A percentile compares a stretch with the other conserved stretches of the same genome.
Conservation (phyloP, 2,329 filamentous ascomycete species). For the Elsinoe batatas region DNA sequence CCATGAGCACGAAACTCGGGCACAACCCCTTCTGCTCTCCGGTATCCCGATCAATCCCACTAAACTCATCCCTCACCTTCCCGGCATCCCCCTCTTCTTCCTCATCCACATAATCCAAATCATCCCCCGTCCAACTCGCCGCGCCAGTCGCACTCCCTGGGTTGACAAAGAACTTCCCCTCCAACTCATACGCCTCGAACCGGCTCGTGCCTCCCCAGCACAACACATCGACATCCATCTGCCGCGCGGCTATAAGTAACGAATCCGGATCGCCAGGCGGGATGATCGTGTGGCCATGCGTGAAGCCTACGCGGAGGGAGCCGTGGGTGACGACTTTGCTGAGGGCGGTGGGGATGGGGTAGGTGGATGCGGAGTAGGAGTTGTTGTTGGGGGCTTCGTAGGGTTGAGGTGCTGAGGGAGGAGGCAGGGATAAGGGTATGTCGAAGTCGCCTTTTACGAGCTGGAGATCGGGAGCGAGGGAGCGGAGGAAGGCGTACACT, state of each 20-base stretch:
- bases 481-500: conserved; percentile 47
- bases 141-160: conserved; percentile 59
- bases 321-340: conserved; percentile 63
- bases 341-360: conserved; percentile 39
- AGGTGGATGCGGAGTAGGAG: conserved; percentile 13
- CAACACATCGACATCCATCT: conserved; percentile 62
- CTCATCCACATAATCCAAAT: conserved; percentile 33
- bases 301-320: conserved; percentile 58
- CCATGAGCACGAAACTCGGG: conserved; percentile 94
- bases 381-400: conserved; percentile 17
- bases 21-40: conserved; percentile 55
- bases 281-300: conserved; percentile 61
- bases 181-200: conserved; percentile 63
- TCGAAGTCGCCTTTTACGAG: conserved; percentile 63
- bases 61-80: conserved; percentile 9
- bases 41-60: conserved; percentile 15
- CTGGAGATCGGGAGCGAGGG: conserved; percentile 52
- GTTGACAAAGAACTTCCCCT: conserved; percentile 63
- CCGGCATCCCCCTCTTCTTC: conserved; percentile 29
- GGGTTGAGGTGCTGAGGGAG: conserved; percentile 17
- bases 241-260: conserved; percentile 55
- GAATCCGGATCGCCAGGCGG: conserved; percentile 58
- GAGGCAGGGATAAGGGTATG: conserved; percentile 53
- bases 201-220: conserved; percentile 61
- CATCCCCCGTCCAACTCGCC: conserved; percentile 45